Evolutionary conservation across 305 asterid genomes (phyloP).

Genomic region (Fraxinus albicans): DNA sequence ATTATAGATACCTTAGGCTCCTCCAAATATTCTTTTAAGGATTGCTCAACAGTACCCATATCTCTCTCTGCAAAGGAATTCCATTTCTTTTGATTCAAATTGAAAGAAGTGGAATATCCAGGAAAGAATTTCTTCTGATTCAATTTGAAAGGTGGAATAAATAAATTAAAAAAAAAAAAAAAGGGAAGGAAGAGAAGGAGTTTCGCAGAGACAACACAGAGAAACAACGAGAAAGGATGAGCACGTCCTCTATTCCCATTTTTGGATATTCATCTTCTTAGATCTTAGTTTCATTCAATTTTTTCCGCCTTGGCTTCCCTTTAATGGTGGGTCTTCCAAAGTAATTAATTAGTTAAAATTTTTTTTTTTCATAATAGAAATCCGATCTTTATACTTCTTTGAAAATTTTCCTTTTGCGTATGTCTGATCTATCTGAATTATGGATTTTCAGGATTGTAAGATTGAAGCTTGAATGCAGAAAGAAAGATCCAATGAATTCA

Average conservation of each 20-base stretch:
- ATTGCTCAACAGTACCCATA: slow-evolving; percentile 34
- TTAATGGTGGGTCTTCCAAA: slow-evolving; percentile 30
- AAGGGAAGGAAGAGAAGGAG: slow-evolving; percentile 47
- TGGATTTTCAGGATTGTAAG: slow-evolving; percentile 34
- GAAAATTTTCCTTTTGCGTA: slow-evolving; percentile 21
- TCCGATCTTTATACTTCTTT: not conserved
- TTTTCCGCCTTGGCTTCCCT: slow-evolving; percentile 28
- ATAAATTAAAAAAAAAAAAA: slow-evolving; percentile 16
- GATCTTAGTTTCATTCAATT: slow-evolving; percentile 50
- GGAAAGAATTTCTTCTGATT: slow-evolving; percentile 1
- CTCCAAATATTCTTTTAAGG: slow-evolving; percentile 37
- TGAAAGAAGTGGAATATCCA: slow-evolving; percentile 65
- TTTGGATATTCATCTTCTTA: slow-evolving; percentile 49
- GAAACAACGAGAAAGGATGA: slow-evolving; percentile 51
- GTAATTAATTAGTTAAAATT: not conserved
- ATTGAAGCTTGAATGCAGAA: slow-evolving; percentile 52
- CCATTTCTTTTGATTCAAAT: slow-evolving; percentile 43
- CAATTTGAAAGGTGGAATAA: slow-evolving; percentile 24
- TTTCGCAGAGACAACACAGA: slow-evolving; percentile 35
- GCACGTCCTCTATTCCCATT: slow-evolving; percentile 58
- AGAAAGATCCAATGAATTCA: slow-evolving; percentile 60
- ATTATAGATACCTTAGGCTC: slow-evolving; percentile 37
- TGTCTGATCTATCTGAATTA: slow-evolving; percentile 48
- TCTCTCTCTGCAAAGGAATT: slow-evolving; percentile 30
- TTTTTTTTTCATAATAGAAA: not conserved